These are phyloP conservation scores for Calonectria hawksworthii DNA, from an alignment of 2,329 filamentous ascomycete genomes.

Conservation along the genomic window DNA sequence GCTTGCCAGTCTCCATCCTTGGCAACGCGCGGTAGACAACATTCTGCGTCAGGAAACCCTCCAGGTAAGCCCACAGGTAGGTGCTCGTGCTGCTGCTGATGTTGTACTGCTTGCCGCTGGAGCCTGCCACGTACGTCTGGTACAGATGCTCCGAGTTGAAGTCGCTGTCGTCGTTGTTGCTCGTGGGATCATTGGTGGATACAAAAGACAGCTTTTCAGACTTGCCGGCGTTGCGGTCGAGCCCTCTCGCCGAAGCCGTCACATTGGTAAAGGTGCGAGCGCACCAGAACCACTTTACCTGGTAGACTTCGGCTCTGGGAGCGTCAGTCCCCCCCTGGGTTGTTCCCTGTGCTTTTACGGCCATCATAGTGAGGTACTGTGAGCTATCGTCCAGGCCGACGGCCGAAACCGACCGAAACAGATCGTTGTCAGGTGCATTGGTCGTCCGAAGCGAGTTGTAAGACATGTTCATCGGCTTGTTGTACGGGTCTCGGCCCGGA, in stretches of 20 bases:
- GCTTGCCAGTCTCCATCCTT: background rate
- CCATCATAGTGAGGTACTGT: background rate
- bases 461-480: background rate
- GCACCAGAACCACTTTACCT: conserved; percentile 1
- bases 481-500: background rate
- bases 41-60: background rate
- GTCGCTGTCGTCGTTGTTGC: background rate
- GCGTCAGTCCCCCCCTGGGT: background rate
- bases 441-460: background rate
- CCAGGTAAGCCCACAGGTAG: background rate
- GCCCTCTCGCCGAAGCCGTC: background rate
- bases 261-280: background rate
- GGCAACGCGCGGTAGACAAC: background rate
- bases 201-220: background rate
- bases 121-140: background rate
- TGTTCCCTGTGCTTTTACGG: background rate
- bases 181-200: too few relatives aligned
- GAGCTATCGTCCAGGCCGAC: background rate
- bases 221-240: background rate
- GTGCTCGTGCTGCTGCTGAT: background rate
- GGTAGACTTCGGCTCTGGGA: background rate
- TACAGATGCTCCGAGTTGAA: background rate
- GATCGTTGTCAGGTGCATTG: background rate
- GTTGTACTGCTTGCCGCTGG: background rate
- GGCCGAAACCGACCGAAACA: background rate